Base-by-base conservation (phyloP, 179 eudicot species). In the Dionaea muscipula region DNA sequence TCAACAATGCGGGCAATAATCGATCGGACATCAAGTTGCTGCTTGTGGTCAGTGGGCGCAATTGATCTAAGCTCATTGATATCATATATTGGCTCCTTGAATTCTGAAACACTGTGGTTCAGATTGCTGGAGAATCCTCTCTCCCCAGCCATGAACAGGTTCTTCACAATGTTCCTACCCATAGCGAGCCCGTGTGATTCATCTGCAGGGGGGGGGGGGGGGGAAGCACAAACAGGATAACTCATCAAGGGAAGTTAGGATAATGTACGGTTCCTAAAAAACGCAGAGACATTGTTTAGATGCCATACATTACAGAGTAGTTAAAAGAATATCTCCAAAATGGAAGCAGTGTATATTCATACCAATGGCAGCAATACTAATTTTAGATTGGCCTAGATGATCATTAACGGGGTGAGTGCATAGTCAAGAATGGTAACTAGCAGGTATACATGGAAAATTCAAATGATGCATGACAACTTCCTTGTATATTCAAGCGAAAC, bases 21-120 rank as follows among this genome's bases (percentile, higher is more conserved):
- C 61, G 96, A 81, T 48, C 98, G 83, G 52, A 88, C 63, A 68
- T 91, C 98, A 69, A 87, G 82, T 44, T 84, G 77, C 77, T 84
- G 98, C 73, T 79, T 91, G 77, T 82, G 86, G 69, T 91, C 96
- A 39, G 80, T 72, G 54, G 96, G 96, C 50, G 98, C 96, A 57
- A 91, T 84, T 18, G 81, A 67, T 44, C 96, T 84, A 64, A 91
- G 96, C 61, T 91, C 96, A 13, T 71, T 72, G 7, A 74, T 81
- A 63, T 87, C 96, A 72, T 84, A 84, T 21, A 88, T 63, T 13
- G 98, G 98, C 57, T 91, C 93, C 74, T 77, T 76, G 39, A 65
- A 81, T 56, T 81, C 76, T 56, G 75, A 60, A 37, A 39, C 47
- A 25, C 0, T 59, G 53, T 71, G 61, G 37, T 68, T 60, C 40